These are phyloP conservation scores for Dryas integrifolia DNA, from an alignment of 331 rosid genomes.

Conservation along the genomic window DNA sequence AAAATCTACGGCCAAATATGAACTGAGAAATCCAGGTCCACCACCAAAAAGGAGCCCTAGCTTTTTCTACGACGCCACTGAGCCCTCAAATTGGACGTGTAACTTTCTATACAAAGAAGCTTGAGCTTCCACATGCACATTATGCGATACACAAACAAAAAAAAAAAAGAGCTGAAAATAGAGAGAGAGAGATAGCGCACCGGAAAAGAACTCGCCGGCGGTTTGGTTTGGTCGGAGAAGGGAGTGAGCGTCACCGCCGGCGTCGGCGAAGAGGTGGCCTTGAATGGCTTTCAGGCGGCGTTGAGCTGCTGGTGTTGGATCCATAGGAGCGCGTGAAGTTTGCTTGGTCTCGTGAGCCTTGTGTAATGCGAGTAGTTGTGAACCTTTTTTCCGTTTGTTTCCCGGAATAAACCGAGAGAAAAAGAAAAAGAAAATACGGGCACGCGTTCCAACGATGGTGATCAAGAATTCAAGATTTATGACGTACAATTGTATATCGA, in stretches of 20 bases:
- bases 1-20: background rate
- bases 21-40: background rate
- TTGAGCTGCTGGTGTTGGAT: slow-evolving; percentile 51
- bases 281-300: slow-evolving; percentile 73
- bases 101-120: background rate
- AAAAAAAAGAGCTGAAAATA: background rate
- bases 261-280: slow-evolving; percentile 47
- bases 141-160: background rate
- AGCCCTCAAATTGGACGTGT: background rate
- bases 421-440: background rate
- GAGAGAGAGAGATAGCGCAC: slow-evolving; percentile 29
- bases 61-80: no score
- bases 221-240: slow-evolving; percentile 57
- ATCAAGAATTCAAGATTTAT: background rate
- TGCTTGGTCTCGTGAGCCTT: background rate
- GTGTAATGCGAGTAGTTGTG: no score
- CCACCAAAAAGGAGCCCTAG: background rate
- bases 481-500: no score
- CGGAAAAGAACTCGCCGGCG: slow-evolving; percentile 66
- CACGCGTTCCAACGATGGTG: slow-evolving; percentile 20
- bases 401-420: background rate
- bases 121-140: slow-evolving; percentile 5
- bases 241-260: slow-evolving; percentile 43
- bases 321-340: slow-evolving; percentile 42
- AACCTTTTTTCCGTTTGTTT: slow-evolving; percentile 17